phyloP scores from a whole-genome alignment of 176 grass and related monocot species.

The Sorghum bicolor region DNA sequence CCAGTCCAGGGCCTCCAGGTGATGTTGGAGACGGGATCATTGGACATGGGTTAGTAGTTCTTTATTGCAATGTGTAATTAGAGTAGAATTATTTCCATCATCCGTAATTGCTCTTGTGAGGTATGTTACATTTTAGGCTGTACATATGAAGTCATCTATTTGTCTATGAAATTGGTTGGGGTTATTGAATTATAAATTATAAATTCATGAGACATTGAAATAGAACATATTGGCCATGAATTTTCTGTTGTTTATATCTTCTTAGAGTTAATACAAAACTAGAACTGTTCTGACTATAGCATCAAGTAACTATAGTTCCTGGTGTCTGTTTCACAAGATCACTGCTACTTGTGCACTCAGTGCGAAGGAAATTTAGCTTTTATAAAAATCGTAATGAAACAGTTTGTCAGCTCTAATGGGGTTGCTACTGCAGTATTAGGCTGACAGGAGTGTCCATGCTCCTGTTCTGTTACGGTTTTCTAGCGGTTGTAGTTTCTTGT shows the following conservation, averaged over 20 bases:
- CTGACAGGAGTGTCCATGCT: neutral
- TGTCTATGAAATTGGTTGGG: slow-evolving; percentile 22
- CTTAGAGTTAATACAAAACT: too few species aligned
- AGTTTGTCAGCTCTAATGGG: neutral
- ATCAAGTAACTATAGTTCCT: too few species aligned
- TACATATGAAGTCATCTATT: slow-evolving; percentile 34
- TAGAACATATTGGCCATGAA: neutral
- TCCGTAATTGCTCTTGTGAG: slow-evolving; percentile 31
- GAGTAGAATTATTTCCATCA: slow-evolving; percentile 29
- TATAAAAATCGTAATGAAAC: neutral
- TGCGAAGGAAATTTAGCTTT: too few species aligned
- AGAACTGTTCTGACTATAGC: too few species aligned
- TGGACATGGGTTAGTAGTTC: slow-evolving; percentile 27
- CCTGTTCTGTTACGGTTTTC: neutral
- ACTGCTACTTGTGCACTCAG: too few species aligned
- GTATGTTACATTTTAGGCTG: slow-evolving; percentile 22
- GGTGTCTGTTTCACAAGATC: too few species aligned
- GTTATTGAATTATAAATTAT: slow-evolving; percentile 41
- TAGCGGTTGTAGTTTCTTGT: neutral
- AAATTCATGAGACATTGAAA: slow-evolving; percentile 16
- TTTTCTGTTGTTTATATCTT: too few species aligned
- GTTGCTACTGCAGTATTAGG: neutral
- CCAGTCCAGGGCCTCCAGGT: slow-evolving; percentile 59
- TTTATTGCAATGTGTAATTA: slow-evolving; percentile 26
- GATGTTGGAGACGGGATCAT: slow-evolving; percentile 10